Percentiles rank a stretch among this genome's conserved stretches.
Evolutionary conservation across 2,329 filamentous ascomycete species (phyloP).

Genomic region (Verticillium alfalfae): DNA sequence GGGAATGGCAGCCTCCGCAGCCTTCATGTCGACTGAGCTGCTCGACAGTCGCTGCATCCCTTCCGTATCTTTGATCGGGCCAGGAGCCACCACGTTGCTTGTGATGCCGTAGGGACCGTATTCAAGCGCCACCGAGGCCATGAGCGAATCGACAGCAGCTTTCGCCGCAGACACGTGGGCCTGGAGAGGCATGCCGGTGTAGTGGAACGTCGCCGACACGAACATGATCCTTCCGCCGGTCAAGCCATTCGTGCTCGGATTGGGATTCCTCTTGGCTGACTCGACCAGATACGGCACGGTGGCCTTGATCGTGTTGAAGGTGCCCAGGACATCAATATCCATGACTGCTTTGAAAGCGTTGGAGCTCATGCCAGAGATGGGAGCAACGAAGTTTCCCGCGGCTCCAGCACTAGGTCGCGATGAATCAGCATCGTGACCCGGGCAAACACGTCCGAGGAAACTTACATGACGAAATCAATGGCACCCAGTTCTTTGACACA

Average conservation of each 20-base stretch:
- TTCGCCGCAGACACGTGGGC: constrained; percentile 90
- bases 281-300: constrained; percentile 75
- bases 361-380: constrained; percentile 71
- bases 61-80: constrained; percentile 81
- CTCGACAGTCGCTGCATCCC: constrained; percentile 61
- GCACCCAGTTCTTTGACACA: constrained; percentile 78
- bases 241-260: constrained; percentile 52
- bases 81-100: constrained; percentile 84
- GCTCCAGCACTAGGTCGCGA: constrained; percentile 68
- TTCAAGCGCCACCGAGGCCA: constrained; percentile 75
- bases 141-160: constrained; percentile 81
- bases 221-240: constrained; percentile 84
- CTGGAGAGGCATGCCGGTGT: constrained; percentile 79
- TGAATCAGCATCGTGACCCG: background rate
- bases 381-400: constrained; percentile 90
- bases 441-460: background rate
- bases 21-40: constrained; percentile 22
- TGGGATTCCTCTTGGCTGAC: constrained; percentile 63
- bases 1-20: constrained; percentile 51
- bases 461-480: constrained; percentile 89
- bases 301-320: constrained; percentile 91
- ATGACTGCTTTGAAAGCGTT: constrained; percentile 96
- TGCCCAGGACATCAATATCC: constrained; percentile 91
- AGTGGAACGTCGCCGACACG: constrained; percentile 87
- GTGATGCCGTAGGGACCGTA: constrained; percentile 84